Percentiles rank a stretch among this genome's conserved stretches.
Conservation (phyloP, 2,329 filamentous ascomycete genomes). For the Cercospora sp. region DNA sequence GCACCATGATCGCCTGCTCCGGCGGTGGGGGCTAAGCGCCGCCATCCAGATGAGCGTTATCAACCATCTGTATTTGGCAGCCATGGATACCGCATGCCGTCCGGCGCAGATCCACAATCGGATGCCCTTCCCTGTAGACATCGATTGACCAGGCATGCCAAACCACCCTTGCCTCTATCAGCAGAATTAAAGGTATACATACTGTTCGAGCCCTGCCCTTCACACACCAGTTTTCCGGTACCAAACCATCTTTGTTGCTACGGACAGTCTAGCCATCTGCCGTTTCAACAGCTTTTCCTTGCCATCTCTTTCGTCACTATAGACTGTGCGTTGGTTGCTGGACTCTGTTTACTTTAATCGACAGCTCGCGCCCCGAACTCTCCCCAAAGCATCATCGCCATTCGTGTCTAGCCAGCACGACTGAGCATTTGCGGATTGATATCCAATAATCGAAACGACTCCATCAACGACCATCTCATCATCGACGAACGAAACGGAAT, state of each 20-base stretch:
- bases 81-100: slow-evolving; percentile 26
- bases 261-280: slow-evolving; percentile 40
- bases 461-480: neutral
- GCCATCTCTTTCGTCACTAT: slow-evolving; percentile 20
- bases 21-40: slow-evolving; percentile 30
- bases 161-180: slow-evolving; percentile 30
- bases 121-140: slow-evolving; percentile 28
- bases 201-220: slow-evolving; percentile 22
- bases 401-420: slow-evolving; percentile 41
- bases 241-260: slow-evolving; percentile 21
- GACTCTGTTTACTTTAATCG: slow-evolving; percentile 17
- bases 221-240: slow-evolving; percentile 13
- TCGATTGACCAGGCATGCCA: slow-evolving; percentile 26
- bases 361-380: slow-evolving; percentile 12
- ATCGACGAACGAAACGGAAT: slow-evolving; percentile 6
- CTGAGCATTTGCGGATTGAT: slow-evolving; percentile 15
- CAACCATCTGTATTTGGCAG: slow-evolving; percentile 30
- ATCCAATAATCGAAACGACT: slow-evolving; percentile 19
- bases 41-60: slow-evolving; percentile 22
- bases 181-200: slow-evolving; percentile 30
- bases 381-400: slow-evolving; percentile 19
- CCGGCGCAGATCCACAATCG: slow-evolving; percentile 27
- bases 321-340: slow-evolving; percentile 3
- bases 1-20: slow-evolving; percentile 24
- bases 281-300: slow-evolving; percentile 30